phyloP scores from a whole-genome alignment of 1,284 basidiomycete genomes.

The Papiliotrema flavescens region DNA sequence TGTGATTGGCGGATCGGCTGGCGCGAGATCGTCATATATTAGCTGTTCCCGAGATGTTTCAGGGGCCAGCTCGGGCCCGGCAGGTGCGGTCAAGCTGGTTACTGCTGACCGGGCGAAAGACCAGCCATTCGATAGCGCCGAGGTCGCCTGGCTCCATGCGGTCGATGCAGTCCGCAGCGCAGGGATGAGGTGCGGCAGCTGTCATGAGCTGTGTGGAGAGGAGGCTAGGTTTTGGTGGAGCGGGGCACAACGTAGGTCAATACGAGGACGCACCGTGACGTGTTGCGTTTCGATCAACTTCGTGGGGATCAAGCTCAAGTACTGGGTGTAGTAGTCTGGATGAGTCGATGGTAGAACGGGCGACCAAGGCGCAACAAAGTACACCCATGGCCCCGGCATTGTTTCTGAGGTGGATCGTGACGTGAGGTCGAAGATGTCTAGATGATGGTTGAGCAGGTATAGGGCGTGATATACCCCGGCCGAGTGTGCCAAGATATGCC shows the following conservation, averaged over 20 bases:
- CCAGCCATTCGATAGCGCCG: too few relatives aligned
- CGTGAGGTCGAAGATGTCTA: conserved; percentile 16
- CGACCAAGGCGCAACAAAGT: conserved; percentile 43
- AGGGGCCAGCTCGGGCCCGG: too few relatives aligned
- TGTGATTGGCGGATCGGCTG: neutral
- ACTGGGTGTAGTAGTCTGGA: conserved; percentile 37
- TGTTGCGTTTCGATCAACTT: conserved; percentile 39
- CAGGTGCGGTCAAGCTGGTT: too few relatives aligned
- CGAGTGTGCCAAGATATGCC: conserved; percentile 37
- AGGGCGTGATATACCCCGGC: conserved; percentile 44
- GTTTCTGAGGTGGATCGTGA: conserved; percentile 14
- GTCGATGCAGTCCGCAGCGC: too few relatives aligned
- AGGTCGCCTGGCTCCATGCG: neutral
- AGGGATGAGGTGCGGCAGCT: neutral
- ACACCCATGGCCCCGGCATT: conserved; percentile 25
- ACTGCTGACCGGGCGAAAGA: too few relatives aligned
- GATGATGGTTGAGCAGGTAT: conserved; percentile 32
- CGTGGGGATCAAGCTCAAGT: conserved; percentile 40
- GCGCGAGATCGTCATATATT: too few relatives aligned
- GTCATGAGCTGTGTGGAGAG: neutral
- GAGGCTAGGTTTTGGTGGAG: too few relatives aligned
- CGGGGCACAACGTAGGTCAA: neutral
- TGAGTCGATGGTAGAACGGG: conserved; percentile 33
- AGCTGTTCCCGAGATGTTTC: too few relatives aligned
- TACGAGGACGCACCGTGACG: conserved; percentile 22